Evolutionary conservation across 129 eudicot species (phyloP), one percentile per base, ranked within the genome.

Genomic region (Saposhnikovia divaricata): DNA sequence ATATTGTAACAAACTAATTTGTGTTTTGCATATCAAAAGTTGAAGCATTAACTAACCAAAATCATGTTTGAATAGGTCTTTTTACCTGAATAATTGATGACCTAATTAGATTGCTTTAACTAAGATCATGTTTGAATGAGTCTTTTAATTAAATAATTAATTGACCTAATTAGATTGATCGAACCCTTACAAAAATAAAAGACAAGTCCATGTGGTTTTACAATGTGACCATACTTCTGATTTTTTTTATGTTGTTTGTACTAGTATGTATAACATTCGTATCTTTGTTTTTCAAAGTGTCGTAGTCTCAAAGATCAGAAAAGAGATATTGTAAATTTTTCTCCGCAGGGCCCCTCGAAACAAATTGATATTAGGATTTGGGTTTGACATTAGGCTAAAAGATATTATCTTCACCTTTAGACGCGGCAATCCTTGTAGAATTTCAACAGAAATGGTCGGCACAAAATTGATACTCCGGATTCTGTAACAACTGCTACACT

Each of bases 171-270:
- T 0, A 2, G 15, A n/a, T 0, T 61, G 34, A 61, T 61, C 2
- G 34, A 3, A 59, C 15, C 4, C 4, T 8, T 8, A 59, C 1
- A 9, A 61, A 25, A n/a, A 59, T 25, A n/a, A 61, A 61, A 61
- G 69, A 61, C 69, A 61, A 59, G 69, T 61, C 69, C 69, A 61
- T 61, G 69, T 61, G 69, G 37, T 61, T 61, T 25, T 16, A n/a
- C 34, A 61, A 34, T n/a, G 34, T 61, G 1, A 23, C 37, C 69
- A 25, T 61, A 61, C 69, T 61, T 61, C 34, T 61, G 31, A 61
- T 61, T 61, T 61, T 61, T 61, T 6, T n/a, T 61, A 2, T 59
- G 66, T 59, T 59, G 66, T 59, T n/a, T 59, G 31, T 0, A 59
- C 14, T 0, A 59, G 31, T 23, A 23, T 59, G 13, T 9, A 19